phyloP scores from a whole-genome alignment of 1,139 yeast genomes.

The Suhomyces kunorum region DNA sequence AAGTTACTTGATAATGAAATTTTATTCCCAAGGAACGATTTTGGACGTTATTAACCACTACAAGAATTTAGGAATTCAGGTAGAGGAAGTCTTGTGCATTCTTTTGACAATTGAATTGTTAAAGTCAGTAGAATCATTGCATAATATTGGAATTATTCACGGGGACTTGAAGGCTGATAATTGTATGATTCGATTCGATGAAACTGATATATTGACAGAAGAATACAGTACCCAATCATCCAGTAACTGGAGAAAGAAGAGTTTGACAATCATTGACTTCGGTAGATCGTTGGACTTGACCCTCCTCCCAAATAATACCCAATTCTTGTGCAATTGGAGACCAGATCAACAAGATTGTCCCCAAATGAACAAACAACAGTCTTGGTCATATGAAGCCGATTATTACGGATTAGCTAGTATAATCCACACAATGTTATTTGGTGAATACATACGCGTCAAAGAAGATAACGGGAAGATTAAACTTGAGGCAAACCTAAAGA shows the following conservation, averaged over 20 bases:
- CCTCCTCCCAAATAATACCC: conserved; percentile 48
- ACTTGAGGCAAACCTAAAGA: conserved; percentile 52
- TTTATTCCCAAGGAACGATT: conserved; percentile 71
- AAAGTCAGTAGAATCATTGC: conserved; percentile 61
- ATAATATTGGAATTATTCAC: conserved; percentile 67
- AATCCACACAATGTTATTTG: conserved; percentile 71
- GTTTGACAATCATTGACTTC: conserved; percentile 74
- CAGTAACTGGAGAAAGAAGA: conserved; percentile 54
- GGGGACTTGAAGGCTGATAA: conserved; percentile 88
- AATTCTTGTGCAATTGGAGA: conserved; percentile 63
- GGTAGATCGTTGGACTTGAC: conserved; percentile 78
- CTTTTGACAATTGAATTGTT: conserved; percentile 66
- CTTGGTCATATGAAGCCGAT: conserved; percentile 85
- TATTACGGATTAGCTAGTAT: conserved; percentile 82
- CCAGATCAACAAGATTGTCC: conserved; percentile 76
- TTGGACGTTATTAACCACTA: conserved; percentile 66
- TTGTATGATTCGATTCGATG: conserved; percentile 66
- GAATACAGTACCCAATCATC: conserved; percentile 34
- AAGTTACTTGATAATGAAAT: conserved; percentile 71
- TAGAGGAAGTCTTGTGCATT: conserved; percentile 66
- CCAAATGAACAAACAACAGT: conserved; percentile 59
- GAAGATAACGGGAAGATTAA: conserved; percentile 30
- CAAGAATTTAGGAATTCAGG: conserved; percentile 28
- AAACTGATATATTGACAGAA: conserved; percentile 21
- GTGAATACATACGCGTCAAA: conserved; percentile 55